phyloP scores from a whole-genome alignment of 83 land plant genomes.

The Picea abies region DNA sequence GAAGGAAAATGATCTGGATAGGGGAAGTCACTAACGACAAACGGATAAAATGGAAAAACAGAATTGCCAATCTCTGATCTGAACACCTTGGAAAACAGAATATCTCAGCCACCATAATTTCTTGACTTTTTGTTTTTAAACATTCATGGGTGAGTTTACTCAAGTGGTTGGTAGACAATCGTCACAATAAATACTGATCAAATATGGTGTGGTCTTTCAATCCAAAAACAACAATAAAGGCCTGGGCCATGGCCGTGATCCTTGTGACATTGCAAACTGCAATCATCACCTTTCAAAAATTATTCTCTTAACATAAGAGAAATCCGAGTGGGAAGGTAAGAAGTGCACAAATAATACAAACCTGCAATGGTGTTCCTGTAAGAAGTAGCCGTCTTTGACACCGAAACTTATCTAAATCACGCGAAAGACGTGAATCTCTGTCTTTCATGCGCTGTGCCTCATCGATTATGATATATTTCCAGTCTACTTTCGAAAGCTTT shows the following conservation, averaged over 20 bases:
- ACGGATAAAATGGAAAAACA: constrained; percentile 8
- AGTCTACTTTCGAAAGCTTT: constrained; percentile 93
- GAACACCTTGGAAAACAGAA: not conserved
- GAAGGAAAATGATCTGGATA: too few species aligned
- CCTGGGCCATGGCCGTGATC: too few species aligned
- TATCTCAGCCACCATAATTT: not conserved
- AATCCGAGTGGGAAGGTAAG: too few species aligned
- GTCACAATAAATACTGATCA: not conserved
- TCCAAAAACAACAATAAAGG: not conserved
- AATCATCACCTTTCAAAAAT: too few species aligned
- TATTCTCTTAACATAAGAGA: too few species aligned
- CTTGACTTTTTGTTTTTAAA: not conserved
- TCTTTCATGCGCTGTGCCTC: constrained; percentile 99
- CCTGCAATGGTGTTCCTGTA: constrained; percentile 99
- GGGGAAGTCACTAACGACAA: not conserved
- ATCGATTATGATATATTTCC: constrained; percentile 99
- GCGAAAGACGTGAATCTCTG: constrained; percentile 94
- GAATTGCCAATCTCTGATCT: too few species aligned
- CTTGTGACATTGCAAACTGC: too few species aligned
- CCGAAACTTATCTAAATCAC: constrained; percentile 96
- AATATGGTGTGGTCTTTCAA: not conserved
- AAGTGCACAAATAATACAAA: constrained; percentile 18
- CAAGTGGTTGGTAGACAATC: not conserved
- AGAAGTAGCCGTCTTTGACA: constrained; percentile 95
- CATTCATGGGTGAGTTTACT: not conserved